Evolutionary conservation across 1,139 yeast genomes (phyloP).

Genomic region (Scheffersomyces stambukii): DNA sequence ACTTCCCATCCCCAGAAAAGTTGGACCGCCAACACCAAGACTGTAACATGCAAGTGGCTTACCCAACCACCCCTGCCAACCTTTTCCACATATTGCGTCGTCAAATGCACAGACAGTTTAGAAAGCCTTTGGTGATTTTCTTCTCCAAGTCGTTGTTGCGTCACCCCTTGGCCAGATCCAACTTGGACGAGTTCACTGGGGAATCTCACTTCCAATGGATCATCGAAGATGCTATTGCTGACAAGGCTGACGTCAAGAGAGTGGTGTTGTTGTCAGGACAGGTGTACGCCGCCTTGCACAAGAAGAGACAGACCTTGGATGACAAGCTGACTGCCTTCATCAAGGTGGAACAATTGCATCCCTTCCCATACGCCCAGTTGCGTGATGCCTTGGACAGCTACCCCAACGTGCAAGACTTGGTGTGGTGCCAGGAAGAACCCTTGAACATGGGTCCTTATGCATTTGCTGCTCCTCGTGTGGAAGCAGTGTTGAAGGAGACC

Average conservation of each 20-base stretch:
- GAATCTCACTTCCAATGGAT: conserved; percentile 94
- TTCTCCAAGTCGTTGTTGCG: conserved; percentile 94
- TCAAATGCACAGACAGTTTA: conserved; percentile 99
- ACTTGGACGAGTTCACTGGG: conserved; percentile 78
- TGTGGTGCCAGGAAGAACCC: conserved; percentile 99
- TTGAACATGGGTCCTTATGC: conserved; percentile 93
- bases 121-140: conserved; percentile 88
- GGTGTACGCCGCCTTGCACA: conserved; percentile 87
- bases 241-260: conserved; percentile 84
- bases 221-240: conserved; percentile 80
- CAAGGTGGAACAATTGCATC: conserved; percentile 92
- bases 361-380: conserved; percentile 97
- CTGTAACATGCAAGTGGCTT: conserved; percentile 95
- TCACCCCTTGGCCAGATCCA: conserved; percentile 95
- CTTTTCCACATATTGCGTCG: conserved; percentile 96
- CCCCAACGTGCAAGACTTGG: conserved; percentile 82
- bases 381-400: conserved; percentile 78
- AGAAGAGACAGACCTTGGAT: conserved; percentile 74
- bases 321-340: conserved; percentile 84
- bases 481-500: conserved; percentile 72
- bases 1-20: conserved; percentile 85
- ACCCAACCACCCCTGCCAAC: conserved; percentile 97
- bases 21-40: conserved; percentile 98
- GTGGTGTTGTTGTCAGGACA: conserved; percentile 86
- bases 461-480: conserved; percentile 75